A percentile compares a stretch with the other conserved stretches of the same genome.
Conservation (phyloP, 306 rosid genomes). For the Castanopsis chinensis region DNA sequence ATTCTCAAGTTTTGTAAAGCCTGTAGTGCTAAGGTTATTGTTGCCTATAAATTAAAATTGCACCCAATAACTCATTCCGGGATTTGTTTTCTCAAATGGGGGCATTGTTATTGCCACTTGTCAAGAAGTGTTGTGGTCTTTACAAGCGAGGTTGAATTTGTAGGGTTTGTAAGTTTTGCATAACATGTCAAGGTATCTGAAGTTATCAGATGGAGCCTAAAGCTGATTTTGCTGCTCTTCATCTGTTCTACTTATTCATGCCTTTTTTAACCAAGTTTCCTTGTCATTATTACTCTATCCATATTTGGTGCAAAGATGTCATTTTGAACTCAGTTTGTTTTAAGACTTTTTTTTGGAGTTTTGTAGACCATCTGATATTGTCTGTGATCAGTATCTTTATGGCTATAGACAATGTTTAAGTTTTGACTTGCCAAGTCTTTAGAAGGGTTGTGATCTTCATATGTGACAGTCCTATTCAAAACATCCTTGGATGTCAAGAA, state of each 20-base stretch:
- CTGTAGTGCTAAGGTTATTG: background rate
- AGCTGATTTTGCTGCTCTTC: background rate
- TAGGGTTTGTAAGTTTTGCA: background rate
- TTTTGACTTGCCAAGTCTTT: background rate
- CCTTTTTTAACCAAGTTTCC: background rate
- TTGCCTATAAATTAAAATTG: background rate
- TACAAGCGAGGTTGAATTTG: background rate
- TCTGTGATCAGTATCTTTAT: background rate
- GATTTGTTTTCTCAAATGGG: background rate
- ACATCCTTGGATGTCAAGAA: background rate
- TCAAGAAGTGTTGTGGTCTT: background rate
- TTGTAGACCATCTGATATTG: slow-evolving; percentile 1
- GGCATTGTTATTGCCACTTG: background rate
- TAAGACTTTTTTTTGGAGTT: background rate
- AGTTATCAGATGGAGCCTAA: background rate
- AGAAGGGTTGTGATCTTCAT: slow-evolving; percentile 2
- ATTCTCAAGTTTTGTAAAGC: background rate
- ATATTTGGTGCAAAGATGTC: background rate
- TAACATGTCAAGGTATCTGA: background rate
- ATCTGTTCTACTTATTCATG: background rate
- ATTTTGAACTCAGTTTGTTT: background rate
- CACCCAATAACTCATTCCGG: background rate
- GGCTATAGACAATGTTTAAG: background rate
- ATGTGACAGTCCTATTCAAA: background rate
- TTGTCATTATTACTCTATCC: background rate